Evolutionary conservation across 164 flowering plant species (phyloP), one percentile per base, ranked within the genome.

Genomic region (Euptelea pleiosperma): DNA sequence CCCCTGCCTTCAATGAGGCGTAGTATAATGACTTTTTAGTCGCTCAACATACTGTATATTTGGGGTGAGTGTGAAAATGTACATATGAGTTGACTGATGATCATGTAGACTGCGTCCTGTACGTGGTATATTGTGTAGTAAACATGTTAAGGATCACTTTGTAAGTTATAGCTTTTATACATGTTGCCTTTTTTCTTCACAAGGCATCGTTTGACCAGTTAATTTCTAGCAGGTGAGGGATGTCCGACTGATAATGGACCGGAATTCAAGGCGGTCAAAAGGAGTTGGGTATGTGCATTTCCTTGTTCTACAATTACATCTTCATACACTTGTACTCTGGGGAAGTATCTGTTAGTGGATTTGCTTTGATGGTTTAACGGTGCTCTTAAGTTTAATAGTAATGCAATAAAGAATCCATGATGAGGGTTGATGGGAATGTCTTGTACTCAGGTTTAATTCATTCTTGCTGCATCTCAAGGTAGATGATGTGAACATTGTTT

Each of bases 251-350:
- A 93, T 93, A 60, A 93, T 93, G 99, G 99, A 93, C 46, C 79
- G 99, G 40, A 93, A 93, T 59, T 87, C 97, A 34, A 82, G 99
- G 68, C 79, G 99, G 8, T 93, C 99, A 58, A 93, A 93, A 67
- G 99, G 99, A 73, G 99, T 93, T 73, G 99, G 99, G 99, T 93
- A 93, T 73, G 95, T 72, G 39, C 41, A 44, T 49, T 55, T 62
- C 11, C 56, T 31, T 29, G 22, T 34, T 35, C 55, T 40, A 21
- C 34, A 36, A 24, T 51, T 41, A 52, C 9, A 33, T 19, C 25
- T 25, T 56, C 34, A 50, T 18, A 31, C 24, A 52, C 49, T 45
- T 41, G 45, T 56, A 46, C 16, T 58, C 57, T 34, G 19, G 40
- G 19, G 40, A 36, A 48, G 57, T 49, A 63, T 45, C 28, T 69